Conservation (phyloP, 768 basidiomycete genomes). For the Phaeolepiota aurea region DNA sequence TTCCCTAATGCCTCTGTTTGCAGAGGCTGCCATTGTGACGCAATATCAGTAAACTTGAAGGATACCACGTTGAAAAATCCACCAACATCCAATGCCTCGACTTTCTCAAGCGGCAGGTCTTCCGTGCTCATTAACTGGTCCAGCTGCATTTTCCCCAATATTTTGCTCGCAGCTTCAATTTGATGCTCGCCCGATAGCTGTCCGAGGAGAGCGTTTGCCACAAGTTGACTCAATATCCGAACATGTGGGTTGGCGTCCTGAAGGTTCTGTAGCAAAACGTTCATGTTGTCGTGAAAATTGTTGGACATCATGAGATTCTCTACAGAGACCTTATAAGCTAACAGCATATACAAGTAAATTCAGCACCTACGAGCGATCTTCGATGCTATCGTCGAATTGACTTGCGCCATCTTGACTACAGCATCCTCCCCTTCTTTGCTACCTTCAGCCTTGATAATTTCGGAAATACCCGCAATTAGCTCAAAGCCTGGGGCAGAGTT, state of each 20-base stretch:
- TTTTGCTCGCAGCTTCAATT: constrained; percentile 39
- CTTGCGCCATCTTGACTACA: constrained; percentile 35
- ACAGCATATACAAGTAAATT: constrained; percentile 1
- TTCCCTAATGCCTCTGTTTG: constrained; percentile 36
- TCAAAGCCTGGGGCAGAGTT: constrained; percentile 19
- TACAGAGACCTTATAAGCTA: constrained; percentile 14
- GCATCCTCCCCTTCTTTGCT: constrained; percentile 21
- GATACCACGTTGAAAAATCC: not conserved
- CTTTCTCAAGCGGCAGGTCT: constrained; percentile 21
- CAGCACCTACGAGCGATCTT: constrained; percentile 55
- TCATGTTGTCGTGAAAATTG: constrained; percentile 31
- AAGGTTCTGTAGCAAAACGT: constrained; percentile 43
- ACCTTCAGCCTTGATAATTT: constrained; percentile 27
- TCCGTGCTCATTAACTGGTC: constrained; percentile 37
- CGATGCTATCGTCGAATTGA: constrained; percentile 47
- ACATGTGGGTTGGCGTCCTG: constrained; percentile 40
- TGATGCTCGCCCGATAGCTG: constrained; percentile 51
- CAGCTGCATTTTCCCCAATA: constrained; percentile 38
- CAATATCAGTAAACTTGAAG: not conserved
- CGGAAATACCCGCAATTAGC: constrained; percentile 49
- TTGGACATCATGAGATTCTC: constrained; percentile 59
- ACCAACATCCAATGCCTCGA: constrained; percentile 23
- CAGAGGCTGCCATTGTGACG: constrained; percentile 33
- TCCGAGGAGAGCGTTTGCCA: constrained; percentile 52
- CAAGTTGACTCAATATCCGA: constrained; percentile 50